Evolutionary conservation across 1,284 basidiomycete species (phyloP).

Genomic region (Bondarzewia mesenterica): DNA sequence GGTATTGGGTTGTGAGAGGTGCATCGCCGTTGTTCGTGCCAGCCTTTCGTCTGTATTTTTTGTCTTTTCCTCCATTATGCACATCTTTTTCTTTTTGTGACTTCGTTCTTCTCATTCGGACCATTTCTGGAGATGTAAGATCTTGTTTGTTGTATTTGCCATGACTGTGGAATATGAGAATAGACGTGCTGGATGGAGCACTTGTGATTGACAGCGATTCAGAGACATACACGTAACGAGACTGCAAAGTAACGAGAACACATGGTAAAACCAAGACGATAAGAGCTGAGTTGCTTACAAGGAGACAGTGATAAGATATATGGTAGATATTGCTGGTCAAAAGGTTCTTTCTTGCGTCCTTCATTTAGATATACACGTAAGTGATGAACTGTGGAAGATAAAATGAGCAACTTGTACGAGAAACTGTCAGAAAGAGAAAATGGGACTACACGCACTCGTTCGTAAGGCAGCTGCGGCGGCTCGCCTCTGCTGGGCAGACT

Average conservation of each 20-base stretch:
- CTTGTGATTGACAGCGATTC: too few relatives aligned
- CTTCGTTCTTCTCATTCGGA: neutral
- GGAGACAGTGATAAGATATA: neutral
- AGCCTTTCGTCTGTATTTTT: neutral
- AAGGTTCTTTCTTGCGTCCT: neutral
- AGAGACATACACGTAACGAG: too few relatives aligned
- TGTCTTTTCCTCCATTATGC: neutral
- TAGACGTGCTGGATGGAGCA: too few relatives aligned
- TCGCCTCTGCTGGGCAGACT: slow-evolving; percentile 47
- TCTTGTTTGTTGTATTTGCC: too few relatives aligned
- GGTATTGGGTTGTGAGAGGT: slow-evolving; percentile 26
- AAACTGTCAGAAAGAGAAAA: neutral
- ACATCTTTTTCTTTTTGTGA: neutral
- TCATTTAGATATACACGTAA: neutral
- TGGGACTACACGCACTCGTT: slow-evolving; percentile 34
- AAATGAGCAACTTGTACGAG: neutral
- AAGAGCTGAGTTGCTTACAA: too few relatives aligned
- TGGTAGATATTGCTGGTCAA: neutral
- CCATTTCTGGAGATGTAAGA: too few relatives aligned
- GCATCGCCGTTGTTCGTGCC: neutral
- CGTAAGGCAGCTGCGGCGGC: slow-evolving; percentile 46
- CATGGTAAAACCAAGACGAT: too few relatives aligned
- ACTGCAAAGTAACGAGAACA: too few relatives aligned
- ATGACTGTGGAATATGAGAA: too few relatives aligned
- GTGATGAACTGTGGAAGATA: neutral